These are phyloP conservation scores for Tulasnella sp. DNA, from an alignment of 768 basidiomycete genomes.

Conservation along the genomic window DNA sequence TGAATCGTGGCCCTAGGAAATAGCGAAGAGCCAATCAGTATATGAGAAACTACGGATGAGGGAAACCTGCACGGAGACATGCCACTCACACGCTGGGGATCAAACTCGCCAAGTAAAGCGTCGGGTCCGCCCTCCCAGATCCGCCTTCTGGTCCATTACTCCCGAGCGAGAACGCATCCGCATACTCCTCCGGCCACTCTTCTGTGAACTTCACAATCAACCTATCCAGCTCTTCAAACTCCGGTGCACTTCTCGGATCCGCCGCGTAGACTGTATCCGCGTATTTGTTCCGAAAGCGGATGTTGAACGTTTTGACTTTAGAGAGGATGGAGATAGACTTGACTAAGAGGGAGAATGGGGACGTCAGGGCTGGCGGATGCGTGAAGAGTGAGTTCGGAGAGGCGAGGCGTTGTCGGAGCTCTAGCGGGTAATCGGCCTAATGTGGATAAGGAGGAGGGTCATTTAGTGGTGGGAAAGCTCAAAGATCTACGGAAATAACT, in stretches of 20 bases:
- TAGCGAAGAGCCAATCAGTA: no score
- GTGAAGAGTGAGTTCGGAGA: constrained; percentile 5
- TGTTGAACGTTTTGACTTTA: constrained; percentile 10
- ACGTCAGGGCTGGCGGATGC: constrained; percentile 5
- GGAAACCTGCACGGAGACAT: not conserved
- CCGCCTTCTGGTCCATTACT: no score
- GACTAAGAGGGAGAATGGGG: constrained; percentile 2
- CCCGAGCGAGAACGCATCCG: not conserved
- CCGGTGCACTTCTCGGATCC: not conserved
- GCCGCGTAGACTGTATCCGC: not conserved
- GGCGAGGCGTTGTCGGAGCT: constrained; percentile 10
- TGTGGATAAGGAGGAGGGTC: not conserved
- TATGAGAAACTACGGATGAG: no score
- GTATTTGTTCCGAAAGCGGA: constrained; percentile 3
- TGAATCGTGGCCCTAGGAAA: not conserved
- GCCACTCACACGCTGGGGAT: constrained; percentile 6
- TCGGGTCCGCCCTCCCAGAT: constrained; percentile 1
- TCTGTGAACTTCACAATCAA: not conserved
- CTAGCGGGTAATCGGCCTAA: not conserved
- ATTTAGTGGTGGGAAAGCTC: not conserved
- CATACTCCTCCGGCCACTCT: constrained; percentile 10
- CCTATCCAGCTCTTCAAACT: constrained; percentile 3
- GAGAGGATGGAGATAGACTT: constrained; percentile 3
- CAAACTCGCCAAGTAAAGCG: constrained; percentile 1
- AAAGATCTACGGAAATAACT: constrained; percentile 20